These are phyloP conservation scores for Herpetomonas samuelpessoai DNA, from an alignment of 208 protist genomes.

Conservation along the genomic window DNA sequence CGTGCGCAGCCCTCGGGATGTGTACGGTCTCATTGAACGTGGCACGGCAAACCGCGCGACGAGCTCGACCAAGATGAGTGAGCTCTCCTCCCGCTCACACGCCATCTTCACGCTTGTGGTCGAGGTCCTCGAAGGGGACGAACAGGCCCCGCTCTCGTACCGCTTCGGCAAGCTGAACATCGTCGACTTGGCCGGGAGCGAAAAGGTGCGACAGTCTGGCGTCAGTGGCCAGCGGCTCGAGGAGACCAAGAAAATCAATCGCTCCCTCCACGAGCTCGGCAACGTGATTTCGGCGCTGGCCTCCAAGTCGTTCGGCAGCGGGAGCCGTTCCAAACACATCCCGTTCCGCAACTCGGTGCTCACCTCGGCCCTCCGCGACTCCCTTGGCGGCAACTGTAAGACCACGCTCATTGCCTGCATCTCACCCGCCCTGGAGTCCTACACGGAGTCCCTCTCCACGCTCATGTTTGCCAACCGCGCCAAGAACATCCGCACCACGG, in stretches of 20 bases:
- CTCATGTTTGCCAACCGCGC: conserved; percentile 81
- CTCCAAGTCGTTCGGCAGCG: conserved; percentile 14
- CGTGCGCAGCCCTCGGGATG: conserved; percentile 85
- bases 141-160: conserved; percentile 48
- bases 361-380: conserved; percentile 80
- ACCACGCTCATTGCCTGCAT: conserved; percentile 60
- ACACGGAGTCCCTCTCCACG: conserved; percentile 80
- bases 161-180: conserved; percentile 91
- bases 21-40: conserved; percentile 88
- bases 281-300: conserved; percentile 66
- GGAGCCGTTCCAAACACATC: conserved; percentile 42
- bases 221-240: conserved; percentile 78
- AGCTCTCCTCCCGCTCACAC: conserved; percentile 94
- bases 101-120: conserved; percentile 92
- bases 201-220: conserved; percentile 70
- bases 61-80: conserved; percentile 90
- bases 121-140: conserved; percentile 46
- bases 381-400: conserved; percentile 93
- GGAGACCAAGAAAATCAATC: conserved; percentile 84
- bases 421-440: conserved; percentile 52
- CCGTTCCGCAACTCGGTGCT: conserved; percentile 90
- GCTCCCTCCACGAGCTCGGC: conserved; percentile 53
- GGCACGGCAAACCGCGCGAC: conserved; percentile 64
- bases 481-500: conserved; percentile 76
- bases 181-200: conserved; percentile 93